Base-by-base conservation (phyloP, 106 monocot genomes). In the Dendrobium nobile region DNA sequence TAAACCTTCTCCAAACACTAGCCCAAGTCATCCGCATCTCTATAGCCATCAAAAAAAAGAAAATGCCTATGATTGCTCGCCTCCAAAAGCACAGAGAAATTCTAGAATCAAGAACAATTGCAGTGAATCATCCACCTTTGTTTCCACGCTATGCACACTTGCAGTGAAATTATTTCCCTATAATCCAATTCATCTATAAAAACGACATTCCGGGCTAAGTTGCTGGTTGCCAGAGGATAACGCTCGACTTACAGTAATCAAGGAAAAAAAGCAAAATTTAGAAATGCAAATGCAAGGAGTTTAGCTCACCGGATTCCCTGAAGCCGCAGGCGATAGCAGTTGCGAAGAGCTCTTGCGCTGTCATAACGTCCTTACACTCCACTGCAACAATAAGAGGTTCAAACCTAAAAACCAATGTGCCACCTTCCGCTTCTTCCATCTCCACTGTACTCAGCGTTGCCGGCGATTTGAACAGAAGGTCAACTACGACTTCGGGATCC, bases 381-480 rank as follows among this genome's bases (percentile, higher is more conserved):
- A 93, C 86, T 0, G 96, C 96, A 19, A 96, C 44, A 54, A 96
- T 93, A 65, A 96, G 73, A 4, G 96, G 96, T 78, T 96, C 96
- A 48, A 93, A 96, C 73, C 96, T 80, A 73, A 96, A 91, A 65
- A 96, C 96, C 27, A 93, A 81, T n/a, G 17, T 20, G 54, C 79
- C 79, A 3, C 81, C 81, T 15, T 72, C 82, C 0, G 1, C 61
- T 47, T 16, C 61, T 31, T 47, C 75, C 15, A 7, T 79, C 1
- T 5, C 61, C 48, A 61, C 70, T 16, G 70, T 33, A 70, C 37
- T 70, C 70, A 3, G 70, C 70, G 15, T 1, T 17, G 28, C 27
- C 61, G 59, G 33, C 0, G 11, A 72, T 26, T 4, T 55, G 48
- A 96, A 96, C 19, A 96, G 83, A 48, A 89, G 68, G 31, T 78